Evolutionary conservation across 1,139 yeast genomes (phyloP), one percentile per base, ranked within the genome.

Genomic region (Pneumocystis jirovecii): DNA sequence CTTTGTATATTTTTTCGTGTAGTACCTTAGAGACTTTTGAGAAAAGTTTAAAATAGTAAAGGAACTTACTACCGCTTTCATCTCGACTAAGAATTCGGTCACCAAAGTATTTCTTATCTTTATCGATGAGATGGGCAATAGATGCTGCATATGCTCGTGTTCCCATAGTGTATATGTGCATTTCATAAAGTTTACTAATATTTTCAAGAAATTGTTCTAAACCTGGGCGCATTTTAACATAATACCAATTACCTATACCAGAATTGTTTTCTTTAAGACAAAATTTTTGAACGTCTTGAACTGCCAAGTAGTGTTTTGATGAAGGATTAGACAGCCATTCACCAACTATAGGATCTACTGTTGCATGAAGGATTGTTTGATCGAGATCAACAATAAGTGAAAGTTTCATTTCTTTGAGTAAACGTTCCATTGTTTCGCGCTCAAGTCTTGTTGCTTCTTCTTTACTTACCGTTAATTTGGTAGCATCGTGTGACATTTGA

Each of bases 121-220:
- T 98, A 72, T 93, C 99, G 64, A 95, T 90, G 57, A 95, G 86
- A 66, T 84, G 83, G 40, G 97, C 96, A 69, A 95, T 88, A 25
- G 93, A 88, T 64, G 85, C 81, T 0, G 99, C 99, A 76, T 93
- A 93, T 60, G 93, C 86, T 69, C 96, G 79, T 2, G 98, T 95
- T n/a, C 98, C 98, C 99, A 93, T 93, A 8, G 99, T 93, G 75
- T 93, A 93, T 61, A 93, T 89, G 75, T 93, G 98, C 81, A 93
- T 79, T 76, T 93, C 98, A 74, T 87, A 93, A 65, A 82, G 76
- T 62, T 84, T 76, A 5, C 86, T 79, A 69, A 89, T 82, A 64
- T 79, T 79, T 65, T 81, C 81, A 65, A 93, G 80, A 74, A 93
- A 93, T 64, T 83, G 85, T 64, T 81, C 77, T 62, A 93, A 78